Conservation (phyloP, 768 basidiomycete genomes). For the Leccinum incarnatum region DNA sequence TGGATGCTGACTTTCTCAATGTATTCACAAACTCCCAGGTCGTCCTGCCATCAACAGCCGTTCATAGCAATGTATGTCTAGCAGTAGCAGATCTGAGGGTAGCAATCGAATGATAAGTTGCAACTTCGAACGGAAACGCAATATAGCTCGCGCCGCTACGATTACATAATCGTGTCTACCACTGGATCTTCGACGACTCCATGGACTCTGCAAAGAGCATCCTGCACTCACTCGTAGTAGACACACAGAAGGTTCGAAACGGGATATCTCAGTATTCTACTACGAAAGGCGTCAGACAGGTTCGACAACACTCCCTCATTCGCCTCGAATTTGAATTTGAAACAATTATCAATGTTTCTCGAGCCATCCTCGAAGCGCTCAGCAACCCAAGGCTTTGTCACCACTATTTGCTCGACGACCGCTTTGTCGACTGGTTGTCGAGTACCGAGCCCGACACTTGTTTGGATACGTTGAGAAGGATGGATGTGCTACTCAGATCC, state of each 20-base stretch:
- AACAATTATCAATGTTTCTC: constrained; percentile 2
- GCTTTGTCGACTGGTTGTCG: constrained; percentile 8
- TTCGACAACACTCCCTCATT: constrained; percentile 8
- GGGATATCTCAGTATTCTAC: background rate
- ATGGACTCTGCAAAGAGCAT: constrained; percentile 9
- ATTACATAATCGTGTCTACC: no score
- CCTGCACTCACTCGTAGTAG: background rate
- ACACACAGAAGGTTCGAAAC: background rate
- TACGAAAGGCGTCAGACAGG: background rate
- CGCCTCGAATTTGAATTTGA: constrained; percentile 5
- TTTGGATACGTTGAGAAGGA: constrained; percentile 1
- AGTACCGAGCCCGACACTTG: constrained; percentile 1
- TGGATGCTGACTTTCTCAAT: no score
- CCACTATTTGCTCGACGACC: constrained; percentile 4
- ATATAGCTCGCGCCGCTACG: no score
- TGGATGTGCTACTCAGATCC: background rate
- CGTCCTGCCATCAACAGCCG: no score
- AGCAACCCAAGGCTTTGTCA: background rate
- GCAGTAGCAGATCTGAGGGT: no score
- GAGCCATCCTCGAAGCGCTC: constrained; percentile 4
- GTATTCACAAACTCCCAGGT: no score
- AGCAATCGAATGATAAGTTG: no score
- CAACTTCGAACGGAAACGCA: no score
- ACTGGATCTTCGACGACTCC: background rate
- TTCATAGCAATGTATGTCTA: no score